These are phyloP conservation scores for Nicotiana noctiflora DNA, from an alignment of 257 asterid genomes.

Conservation along the genomic window DNA sequence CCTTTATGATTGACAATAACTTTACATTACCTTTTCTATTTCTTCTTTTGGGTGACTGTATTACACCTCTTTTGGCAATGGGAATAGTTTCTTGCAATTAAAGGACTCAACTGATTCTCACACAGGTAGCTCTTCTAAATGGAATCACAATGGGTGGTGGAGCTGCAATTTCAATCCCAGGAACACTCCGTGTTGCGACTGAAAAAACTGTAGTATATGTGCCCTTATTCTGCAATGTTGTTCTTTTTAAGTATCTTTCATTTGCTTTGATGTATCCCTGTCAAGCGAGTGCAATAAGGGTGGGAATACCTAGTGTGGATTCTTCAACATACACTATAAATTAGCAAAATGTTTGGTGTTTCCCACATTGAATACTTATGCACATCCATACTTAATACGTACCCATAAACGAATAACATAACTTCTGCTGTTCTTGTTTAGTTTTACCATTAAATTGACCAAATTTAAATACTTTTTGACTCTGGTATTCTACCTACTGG, in stretches of 20 bases:
- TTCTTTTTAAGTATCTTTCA: background rate
- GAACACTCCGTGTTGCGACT: conserved; percentile 83
- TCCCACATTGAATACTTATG: background rate
- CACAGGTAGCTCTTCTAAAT: conserved; percentile 84
- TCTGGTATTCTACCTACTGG: background rate
- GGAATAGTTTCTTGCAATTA: background rate
- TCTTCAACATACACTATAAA: background rate
- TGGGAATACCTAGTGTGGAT: background rate
- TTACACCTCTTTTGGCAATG: background rate
- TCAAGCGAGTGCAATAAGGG: background rate
- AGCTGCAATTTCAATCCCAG: conserved; percentile 88
- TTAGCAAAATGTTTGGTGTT: background rate
- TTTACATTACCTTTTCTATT: too few species aligned
- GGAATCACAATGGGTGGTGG: conserved; percentile 99
- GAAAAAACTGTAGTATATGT: conserved; percentile 60
- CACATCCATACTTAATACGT: background rate
- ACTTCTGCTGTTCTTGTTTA: background rate
- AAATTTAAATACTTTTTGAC: background rate
- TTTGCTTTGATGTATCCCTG: background rate
- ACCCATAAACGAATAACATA: background rate
- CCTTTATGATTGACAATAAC: too few species aligned
- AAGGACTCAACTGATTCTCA: background rate
- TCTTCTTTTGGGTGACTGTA: too few species aligned
- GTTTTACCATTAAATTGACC: background rate
- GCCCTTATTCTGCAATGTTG: background rate